A percentile compares a stretch with the other conserved stretches of the same genome.
Conservation (phyloP, 2,329 filamentous ascomycete species). For the Exophiala xenobiotica region DNA sequence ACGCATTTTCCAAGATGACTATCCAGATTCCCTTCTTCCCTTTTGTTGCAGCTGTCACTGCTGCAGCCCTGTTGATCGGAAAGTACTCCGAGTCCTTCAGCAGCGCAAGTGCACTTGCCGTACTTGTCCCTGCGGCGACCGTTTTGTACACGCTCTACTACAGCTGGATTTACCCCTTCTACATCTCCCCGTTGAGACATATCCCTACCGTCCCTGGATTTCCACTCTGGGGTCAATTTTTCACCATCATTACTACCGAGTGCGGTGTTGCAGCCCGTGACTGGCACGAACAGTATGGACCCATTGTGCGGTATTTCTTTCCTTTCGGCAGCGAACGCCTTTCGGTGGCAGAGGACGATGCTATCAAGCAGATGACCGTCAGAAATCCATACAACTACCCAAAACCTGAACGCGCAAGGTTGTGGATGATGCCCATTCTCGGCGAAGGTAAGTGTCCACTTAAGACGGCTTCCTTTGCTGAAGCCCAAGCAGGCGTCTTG, state of each 20-base stretch:
- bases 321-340: slow-evolving; percentile 47
- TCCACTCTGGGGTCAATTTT: slow-evolving; percentile 47
- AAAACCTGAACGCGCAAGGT: slow-evolving; percentile 40
- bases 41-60: not conserved
- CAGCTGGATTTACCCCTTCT: slow-evolving; percentile 53
- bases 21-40: slow-evolving; percentile 9
- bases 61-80: not conserved
- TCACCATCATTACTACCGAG: slow-evolving; percentile 44
- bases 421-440: slow-evolving; percentile 47
- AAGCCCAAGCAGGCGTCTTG: slow-evolving; percentile 36
- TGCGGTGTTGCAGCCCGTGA: slow-evolving; percentile 41
- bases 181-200: slow-evolving; percentile 57
- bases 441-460: slow-evolving; percentile 33
- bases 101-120: not conserved
- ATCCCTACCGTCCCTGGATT: slow-evolving; percentile 49
- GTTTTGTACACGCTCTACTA: slow-evolving; percentile 23
- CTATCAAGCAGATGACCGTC: slow-evolving; percentile 47
- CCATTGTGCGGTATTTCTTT: slow-evolving; percentile 48
- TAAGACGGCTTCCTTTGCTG: not conserved
- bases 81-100: not conserved
- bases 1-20: not conserved
- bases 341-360: slow-evolving; percentile 46
- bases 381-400: slow-evolving; percentile 45
- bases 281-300: slow-evolving; percentile 41
- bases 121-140: slow-evolving; percentile 4